phyloP scores from a whole-genome alignment of 352 stramenopile species.

The Phytopythium delawarense region DNA sequence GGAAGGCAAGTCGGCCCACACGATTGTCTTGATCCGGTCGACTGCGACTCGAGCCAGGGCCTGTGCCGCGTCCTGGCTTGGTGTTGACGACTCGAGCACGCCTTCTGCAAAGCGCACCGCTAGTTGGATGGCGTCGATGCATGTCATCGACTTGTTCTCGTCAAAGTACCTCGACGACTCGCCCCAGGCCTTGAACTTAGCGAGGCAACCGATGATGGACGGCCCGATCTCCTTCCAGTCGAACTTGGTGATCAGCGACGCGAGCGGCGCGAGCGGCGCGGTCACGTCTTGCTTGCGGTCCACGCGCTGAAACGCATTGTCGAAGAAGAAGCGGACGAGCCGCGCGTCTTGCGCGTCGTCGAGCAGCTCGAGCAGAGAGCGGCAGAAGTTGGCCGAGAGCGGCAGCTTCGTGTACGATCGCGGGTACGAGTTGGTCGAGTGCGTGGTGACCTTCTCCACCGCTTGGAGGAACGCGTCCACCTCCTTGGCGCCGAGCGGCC shows the following conservation, averaged over 20 bases:
- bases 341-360: constrained; percentile 5
- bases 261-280: background rate
- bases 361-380: constrained; percentile 8
- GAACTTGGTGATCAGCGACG: constrained; percentile 10
- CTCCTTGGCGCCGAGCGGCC: background rate
- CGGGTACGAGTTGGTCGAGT: background rate
- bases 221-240: constrained; percentile 10
- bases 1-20: background rate
- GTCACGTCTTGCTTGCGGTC: constrained; percentile 6
- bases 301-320: constrained; percentile 6
- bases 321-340: constrained; percentile 14
- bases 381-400: constrained; percentile 7
- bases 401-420: background rate
- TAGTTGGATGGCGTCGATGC: constrained; percentile 3
- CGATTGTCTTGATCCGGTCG: constrained; percentile 7
- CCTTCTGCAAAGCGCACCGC: background rate
- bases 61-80: background rate
- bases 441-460: constrained; percentile 1
- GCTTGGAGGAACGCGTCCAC: constrained; percentile 8
- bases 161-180: background rate
- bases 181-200: constrained; percentile 6
- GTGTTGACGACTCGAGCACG: background rate
- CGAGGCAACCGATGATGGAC: constrained; percentile 1
- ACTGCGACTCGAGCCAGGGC: constrained; percentile 2
- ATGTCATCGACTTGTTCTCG: background rate